Conservation (phyloP, 768 basidiomycete species). For the Phylloporus rhodoxanthus region DNA sequence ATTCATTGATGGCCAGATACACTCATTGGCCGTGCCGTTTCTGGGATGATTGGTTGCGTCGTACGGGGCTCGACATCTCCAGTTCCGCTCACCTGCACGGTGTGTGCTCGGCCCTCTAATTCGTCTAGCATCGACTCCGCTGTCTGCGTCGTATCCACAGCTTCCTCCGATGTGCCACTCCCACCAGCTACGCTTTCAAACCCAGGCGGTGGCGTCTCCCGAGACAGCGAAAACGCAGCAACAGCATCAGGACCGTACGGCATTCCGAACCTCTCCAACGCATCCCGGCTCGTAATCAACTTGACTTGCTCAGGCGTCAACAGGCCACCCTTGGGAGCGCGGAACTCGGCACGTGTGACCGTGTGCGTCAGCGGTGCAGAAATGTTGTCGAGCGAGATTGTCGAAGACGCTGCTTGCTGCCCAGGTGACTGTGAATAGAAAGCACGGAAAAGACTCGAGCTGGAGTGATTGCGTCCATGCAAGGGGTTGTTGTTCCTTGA, state of each 20-base stretch:
- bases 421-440: constrained; percentile 37
- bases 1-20: background rate
- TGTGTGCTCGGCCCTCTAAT: constrained; percentile 3
- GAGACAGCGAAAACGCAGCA: constrained; percentile 47
- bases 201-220: constrained; percentile 39
- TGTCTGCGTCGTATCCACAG: background rate
- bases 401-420: constrained; percentile 50
- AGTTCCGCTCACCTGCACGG: constrained; percentile 6
- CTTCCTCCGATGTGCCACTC: background rate
- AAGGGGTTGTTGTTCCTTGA: constrained; percentile 29
- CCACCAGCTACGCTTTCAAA: constrained; percentile 35
- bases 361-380: constrained; percentile 76
- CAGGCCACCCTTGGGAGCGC: constrained; percentile 45
- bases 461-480: constrained; percentile 35
- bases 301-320: constrained; percentile 51
- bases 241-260: constrained; percentile 75
- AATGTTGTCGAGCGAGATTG: constrained; percentile 68
- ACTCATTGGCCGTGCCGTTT: constrained; percentile 16
- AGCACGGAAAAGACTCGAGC: constrained; percentile 31
- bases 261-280: constrained; percentile 61
- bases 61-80: constrained; percentile 1
- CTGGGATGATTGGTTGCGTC: constrained; percentile 11
- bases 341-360: constrained; percentile 61
- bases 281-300: constrained; percentile 63
- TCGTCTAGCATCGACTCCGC: background rate